phyloP scores from a whole-genome alignment of 1,284 basidiomycete genomes.

The Laetiporus sulphureus region DNA sequence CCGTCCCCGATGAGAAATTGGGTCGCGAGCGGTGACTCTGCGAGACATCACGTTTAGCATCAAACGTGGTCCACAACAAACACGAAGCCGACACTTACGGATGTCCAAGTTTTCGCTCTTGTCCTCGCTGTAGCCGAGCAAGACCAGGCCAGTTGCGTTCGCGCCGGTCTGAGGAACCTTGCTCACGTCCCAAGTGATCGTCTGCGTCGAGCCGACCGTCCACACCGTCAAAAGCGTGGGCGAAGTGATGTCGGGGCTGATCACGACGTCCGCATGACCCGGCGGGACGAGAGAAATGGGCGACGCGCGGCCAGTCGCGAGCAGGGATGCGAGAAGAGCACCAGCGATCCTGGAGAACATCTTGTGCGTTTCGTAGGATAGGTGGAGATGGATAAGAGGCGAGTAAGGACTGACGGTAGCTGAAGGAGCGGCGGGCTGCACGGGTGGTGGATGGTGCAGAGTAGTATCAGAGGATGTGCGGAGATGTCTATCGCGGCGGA shows the following conservation, averaged over 20 bases:
- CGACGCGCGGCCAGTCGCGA: slow-evolving; percentile 23
- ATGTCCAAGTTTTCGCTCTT: slow-evolving; percentile 35
- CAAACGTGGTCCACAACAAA: background rate
- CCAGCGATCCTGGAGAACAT: slow-evolving; percentile 21
- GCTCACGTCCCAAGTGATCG: slow-evolving; percentile 22
- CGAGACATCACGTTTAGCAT: slow-evolving; percentile 1
- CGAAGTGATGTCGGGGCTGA: slow-evolving; percentile 38
- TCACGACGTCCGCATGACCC: slow-evolving; percentile 33
- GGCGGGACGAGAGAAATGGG: slow-evolving; percentile 15
- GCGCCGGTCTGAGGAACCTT: slow-evolving; percentile 25
- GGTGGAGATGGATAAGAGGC: slow-evolving; percentile 1
- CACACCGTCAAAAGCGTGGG: slow-evolving; percentile 23
- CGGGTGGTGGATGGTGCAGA: background rate
- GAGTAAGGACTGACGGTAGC: too few species aligned
- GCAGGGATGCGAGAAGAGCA: slow-evolving; percentile 16
- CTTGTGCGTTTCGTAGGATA: slow-evolving; percentile 6
- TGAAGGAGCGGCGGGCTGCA: too few species aligned
- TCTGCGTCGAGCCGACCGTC: slow-evolving; percentile 11
- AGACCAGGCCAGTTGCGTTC: slow-evolving; percentile 26
- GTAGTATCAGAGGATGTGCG: background rate
- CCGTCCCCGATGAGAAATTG: slow-evolving; percentile 30
- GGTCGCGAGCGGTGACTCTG: slow-evolving; percentile 31
- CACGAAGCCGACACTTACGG: slow-evolving; percentile 23
- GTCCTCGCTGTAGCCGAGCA: slow-evolving; percentile 30
- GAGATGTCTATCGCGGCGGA: background rate